Conservation (phyloP, 345 rosid species). For the Gossypium sturtianum region DNA sequence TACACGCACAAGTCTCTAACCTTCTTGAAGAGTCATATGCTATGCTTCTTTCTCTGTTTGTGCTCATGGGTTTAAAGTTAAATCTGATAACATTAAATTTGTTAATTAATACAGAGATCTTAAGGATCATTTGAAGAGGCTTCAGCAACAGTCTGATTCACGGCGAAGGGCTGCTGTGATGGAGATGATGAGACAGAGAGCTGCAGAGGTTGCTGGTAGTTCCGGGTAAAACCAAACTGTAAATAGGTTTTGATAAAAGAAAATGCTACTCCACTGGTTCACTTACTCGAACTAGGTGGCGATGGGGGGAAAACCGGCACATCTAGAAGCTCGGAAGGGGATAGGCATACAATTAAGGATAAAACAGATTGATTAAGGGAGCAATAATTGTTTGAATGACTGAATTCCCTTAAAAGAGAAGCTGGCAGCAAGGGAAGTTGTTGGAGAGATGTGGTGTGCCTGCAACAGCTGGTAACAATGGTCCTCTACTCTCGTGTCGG, state of each 20-base stretch:
- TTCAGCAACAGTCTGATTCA: slow-evolving; percentile 95
- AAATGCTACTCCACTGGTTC: slow-evolving; percentile 19
- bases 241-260: slow-evolving; percentile 28
- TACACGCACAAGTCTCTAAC: slow-evolving; percentile 19
- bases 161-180: slow-evolving; percentile 95
- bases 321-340: slow-evolving; percentile 18
- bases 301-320: slow-evolving; percentile 11
- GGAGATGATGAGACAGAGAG: slow-evolving; percentile 99
- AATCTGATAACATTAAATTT: not conserved
- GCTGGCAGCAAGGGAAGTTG: no score
- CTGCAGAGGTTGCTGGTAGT: slow-evolving; percentile 91
- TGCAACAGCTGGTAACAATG: no score
- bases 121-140: slow-evolving; percentile 84
- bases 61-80: not conserved
- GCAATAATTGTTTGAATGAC: slow-evolving; percentile 28
- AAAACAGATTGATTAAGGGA: slow-evolving; percentile 11
- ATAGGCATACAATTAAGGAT: not conserved
- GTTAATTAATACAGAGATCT: slow-evolving; percentile 61
- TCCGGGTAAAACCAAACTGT: slow-evolving; percentile 47
- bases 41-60: not conserved
- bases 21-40: not conserved
- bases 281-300: slow-evolving; percentile 21
- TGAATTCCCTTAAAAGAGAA: slow-evolving; percentile 10
- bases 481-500: no score
- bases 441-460: no score